phyloP scores from a whole-genome alignment of 2,329 filamentous ascomycete genomes.

The Periconia digitata region DNA sequence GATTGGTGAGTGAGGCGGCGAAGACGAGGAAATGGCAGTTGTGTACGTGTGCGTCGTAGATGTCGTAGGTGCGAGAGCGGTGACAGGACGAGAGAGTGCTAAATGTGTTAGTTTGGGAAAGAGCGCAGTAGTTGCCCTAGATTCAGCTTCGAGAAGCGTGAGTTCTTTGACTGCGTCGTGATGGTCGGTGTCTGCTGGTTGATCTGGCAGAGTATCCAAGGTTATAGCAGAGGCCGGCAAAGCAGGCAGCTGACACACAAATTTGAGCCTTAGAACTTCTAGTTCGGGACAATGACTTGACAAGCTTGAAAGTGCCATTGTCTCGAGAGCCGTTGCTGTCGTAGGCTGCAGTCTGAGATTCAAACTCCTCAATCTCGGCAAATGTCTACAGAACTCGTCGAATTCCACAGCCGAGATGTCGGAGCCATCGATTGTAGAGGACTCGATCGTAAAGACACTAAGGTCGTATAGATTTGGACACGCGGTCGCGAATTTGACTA shows the following conservation, averaged over 20 bases:
- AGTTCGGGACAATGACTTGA: conserved; percentile 27
- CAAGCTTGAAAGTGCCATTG: conserved; percentile 29
- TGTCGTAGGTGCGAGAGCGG: conserved; percentile 20
- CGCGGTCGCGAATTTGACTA: conserved; percentile 21
- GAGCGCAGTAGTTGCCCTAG: conserved; percentile 10
- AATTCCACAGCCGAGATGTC: conserved; percentile 27
- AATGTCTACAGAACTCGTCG: conserved; percentile 25
- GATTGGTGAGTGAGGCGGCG: too few relatives aligned
- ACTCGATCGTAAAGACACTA: conserved; percentile 26
- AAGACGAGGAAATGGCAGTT: conserved; percentile 14
- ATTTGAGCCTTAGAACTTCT: conserved; percentile 28
- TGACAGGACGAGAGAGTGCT: conserved; percentile 31
- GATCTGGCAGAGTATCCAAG: conserved; percentile 8
- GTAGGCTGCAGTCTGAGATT: conserved; percentile 30
- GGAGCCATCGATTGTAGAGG: conserved; percentile 33
- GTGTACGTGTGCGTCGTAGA: too few relatives aligned
- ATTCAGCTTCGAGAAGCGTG: not conserved
- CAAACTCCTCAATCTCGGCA: conserved; percentile 25
- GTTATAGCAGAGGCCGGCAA: conserved; percentile 12
- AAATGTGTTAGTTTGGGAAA: conserved; percentile 30
- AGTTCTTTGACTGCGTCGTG: not conserved
- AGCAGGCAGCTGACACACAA: conserved; percentile 25
- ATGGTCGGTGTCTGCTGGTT: not conserved
- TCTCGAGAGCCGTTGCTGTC: conserved; percentile 24
- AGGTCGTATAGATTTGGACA: conserved; percentile 29